Percentiles rank a stretch among this genome's conserved stretches.
These are phyloP conservation scores for Penicillium flavigenum DNA, from an alignment of 495 filamentous ascomycete genomes.

Conservation along the genomic window DNA sequence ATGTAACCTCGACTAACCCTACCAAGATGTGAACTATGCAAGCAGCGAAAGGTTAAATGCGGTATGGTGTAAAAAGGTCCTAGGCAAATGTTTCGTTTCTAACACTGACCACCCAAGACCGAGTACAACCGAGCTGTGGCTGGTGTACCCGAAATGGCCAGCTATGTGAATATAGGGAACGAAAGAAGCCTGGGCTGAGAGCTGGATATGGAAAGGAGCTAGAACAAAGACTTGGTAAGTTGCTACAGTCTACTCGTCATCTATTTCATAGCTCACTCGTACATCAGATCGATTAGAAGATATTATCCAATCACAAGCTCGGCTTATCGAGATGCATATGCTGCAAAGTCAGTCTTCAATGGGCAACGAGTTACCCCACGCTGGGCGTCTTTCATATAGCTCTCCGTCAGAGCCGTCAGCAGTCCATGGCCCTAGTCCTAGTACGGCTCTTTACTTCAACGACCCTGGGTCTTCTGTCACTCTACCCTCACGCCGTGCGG, in stretches of 20 bases:
- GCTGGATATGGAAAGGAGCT: slow-evolving; percentile 88
- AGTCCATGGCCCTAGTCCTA: slow-evolving; percentile 38
- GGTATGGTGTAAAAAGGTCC: slow-evolving; percentile 33
- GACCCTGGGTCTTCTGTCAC: slow-evolving; percentile 32
- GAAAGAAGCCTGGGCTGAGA: slow-evolving; percentile 79
- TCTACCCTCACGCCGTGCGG: slow-evolving; percentile 30
- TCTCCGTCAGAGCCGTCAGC: slow-evolving; percentile 47
- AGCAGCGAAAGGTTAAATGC: slow-evolving; percentile 82
- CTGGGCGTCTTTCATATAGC: slow-evolving; percentile 38
- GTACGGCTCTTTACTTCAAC: slow-evolving; percentile 38
- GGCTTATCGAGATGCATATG: slow-evolving; percentile 52
- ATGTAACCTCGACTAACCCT: slow-evolving; percentile 23
- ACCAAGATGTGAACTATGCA: slow-evolving; percentile 73
- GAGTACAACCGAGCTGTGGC: slow-evolving; percentile 79
- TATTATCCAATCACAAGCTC: slow-evolving; percentile 47
- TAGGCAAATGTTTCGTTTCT: not conserved
- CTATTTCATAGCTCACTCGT: not conserved
- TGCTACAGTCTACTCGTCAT: not conserved
- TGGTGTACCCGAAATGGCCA: slow-evolving; percentile 83
- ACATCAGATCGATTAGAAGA: slow-evolving; percentile 48
- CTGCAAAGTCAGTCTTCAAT: slow-evolving; percentile 32
- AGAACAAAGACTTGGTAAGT: slow-evolving; percentile 67
- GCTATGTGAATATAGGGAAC: slow-evolving; percentile 76
- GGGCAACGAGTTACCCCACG: slow-evolving; percentile 27
- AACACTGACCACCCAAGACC: slow-evolving; percentile 45